Base-by-base conservation (phyloP, 345 rosid species). In the Arabidopsis arenosa region DNA sequence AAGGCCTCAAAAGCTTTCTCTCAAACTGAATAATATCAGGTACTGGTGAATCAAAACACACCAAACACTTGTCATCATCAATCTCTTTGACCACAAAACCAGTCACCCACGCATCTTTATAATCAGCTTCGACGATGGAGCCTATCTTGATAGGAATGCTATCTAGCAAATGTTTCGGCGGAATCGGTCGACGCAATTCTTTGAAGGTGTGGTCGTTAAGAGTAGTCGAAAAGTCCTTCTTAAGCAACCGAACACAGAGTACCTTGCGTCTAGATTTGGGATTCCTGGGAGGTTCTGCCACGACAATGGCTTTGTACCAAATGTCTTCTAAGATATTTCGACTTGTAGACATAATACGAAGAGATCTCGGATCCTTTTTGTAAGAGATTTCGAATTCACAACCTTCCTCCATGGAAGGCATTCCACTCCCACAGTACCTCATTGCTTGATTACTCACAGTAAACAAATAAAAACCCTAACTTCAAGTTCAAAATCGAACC, bases 1-100 rank as follows among this genome's bases (percentile, higher is more conserved):
- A 91, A 61, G 63, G 15, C 80, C 96, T 84, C 73, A 88, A 78
- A 75, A 75, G 79, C 33, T 68, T 76, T 40, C 49, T 75, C 39
- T 83, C 83, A 67, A 84, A 84, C 40, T 67, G 82, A 51, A 84
- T 26, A 23, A 83, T 54, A 64, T 85, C 88, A 49, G 86, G 83
- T 4, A n/a, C n/a, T n/a, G 87, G 86, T 44, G 69, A 80, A 63
- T 83, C 83, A 44, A 86, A 89, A 66, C 68, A 84, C 74, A 85
- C 84, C 75, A 75, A 61, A 10, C 52, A 81, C 32, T 77, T 78
- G 1, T 70, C 76, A 28, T 47, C 53, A 0, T 78, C 80, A 7
- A 82, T 41, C 63, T 83, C 73, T 82, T 84, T 85, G 67, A 82
- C 57, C 9, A 86, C 80, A 60, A 80, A 36, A 30, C 93, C 90